Base-by-base conservation (phyloP, 192 early-diverging fungal genomes). In the Dissophora ornata region DNA sequence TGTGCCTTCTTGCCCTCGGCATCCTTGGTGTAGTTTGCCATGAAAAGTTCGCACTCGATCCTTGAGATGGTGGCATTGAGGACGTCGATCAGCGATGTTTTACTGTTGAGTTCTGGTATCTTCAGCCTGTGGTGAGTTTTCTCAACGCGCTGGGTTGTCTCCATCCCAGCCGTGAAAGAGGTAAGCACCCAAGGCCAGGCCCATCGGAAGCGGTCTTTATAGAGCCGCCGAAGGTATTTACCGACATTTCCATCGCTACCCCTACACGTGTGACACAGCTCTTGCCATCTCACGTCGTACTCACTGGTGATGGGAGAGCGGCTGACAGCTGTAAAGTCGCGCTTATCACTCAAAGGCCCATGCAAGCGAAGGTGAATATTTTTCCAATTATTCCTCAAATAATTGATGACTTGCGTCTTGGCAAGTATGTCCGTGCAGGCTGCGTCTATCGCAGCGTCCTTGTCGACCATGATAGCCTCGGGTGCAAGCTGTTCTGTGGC, bases 111-210 rank as follows among this genome's bases (percentile, higher is more conserved):
- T 2, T 21, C 36, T 21, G 26, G 24, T 21, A 33, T 13, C 56
- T 57, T 57, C 18, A 57, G 18, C 22, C 41, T 8, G 3, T 26
- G n/a, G 21, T 57, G 36, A 28, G 10, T 44, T 36, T 21, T 57
- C 56, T 57, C 56, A 8, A 57, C 36, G n/a, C 56, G 36, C 56
- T 57, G 56, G 22, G 56, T n/a, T n/a, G n/a, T n/a, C n/a, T n/a
- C n/a, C n/a, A n/a, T n/a, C n/a, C n/a, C n/a, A n/a, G n/a, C n/a
- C 15, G 55, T 38, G 22, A 32, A 26, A 38, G 36, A 4, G 22
- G 33, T 42, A 18, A 15, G 33, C n/a, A 42, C 55, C 36, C 55
- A 42, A 41, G 33, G 40, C 15, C 40, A 12, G 7, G 55, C 36
- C 55, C 40, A 38, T 9, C 19, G 40, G n/a, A 38, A 30, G 12